Base-by-base conservation (phyloP, 352 stramenopile species). In the Phytophthora parvispora region DNA sequence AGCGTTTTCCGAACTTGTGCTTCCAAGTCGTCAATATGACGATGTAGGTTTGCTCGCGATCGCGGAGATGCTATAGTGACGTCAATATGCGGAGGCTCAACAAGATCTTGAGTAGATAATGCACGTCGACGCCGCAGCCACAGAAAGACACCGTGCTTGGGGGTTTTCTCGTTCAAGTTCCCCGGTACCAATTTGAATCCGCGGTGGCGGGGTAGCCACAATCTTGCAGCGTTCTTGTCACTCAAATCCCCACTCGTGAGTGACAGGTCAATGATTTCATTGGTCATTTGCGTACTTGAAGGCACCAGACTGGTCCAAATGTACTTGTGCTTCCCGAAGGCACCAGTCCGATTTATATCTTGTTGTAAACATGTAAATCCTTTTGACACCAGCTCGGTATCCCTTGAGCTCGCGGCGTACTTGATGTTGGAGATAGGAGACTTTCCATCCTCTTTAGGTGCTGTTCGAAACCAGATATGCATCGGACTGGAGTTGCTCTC, bases 281-380 rank as follows among this genome's bases (percentile, higher is more conserved):
- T 92, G 10, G 56, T 72, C 40, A 81, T 81, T 60, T 86, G 83
- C 2, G 66, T 72, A 40, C 64, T 81, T 6, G 86, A 57, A 12
- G 80, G 74, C 13, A 87, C 78, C 36, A 89, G 78, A 45, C 78
- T 92, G 3, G 86, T 70, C 86, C 86, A 94, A 36, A 94, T 89
- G 60, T 90, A 94, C 69, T 90, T 92, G 62, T 87, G 84, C 54
- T 91, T 91, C 6, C 83, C 83, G 48, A 94, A 94, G 4, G 74
- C 57, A 8, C 84, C 84, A 15, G 72, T 78, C 29, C 81, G 70
- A 52, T 89, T 89, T 18, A 94, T 74, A 61, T 94, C 81, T 61
- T 94, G 86, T 36, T 89, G 76, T n/a, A 95, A 62, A 38, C 86
- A 93, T 1, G 86, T 92, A 60, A 81, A 95, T 8, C 87, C 86